A percentile compares a stretch with the other conserved stretches of the same genome.
Evolutionary conservation across 225 moss, liverwort and hornwort species (phyloP).

Genomic region (Anthoceros angustus): DNA sequence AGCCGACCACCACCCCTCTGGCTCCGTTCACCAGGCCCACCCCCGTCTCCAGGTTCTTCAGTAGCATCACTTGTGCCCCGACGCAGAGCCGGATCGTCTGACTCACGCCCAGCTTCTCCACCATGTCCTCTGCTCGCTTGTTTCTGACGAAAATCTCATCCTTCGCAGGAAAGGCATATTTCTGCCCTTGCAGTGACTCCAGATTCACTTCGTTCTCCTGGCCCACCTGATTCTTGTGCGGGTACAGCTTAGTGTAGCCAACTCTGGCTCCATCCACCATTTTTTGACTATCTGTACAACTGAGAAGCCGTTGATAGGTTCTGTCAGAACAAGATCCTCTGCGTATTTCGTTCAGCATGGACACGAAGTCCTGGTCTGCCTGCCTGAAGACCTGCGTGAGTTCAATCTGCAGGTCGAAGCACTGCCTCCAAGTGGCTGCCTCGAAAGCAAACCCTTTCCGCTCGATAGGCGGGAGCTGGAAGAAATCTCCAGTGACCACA

Average conservation of each 20-base stretch:
- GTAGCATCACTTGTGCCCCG: slow-evolving; percentile 88
- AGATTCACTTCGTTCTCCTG: slow-evolving; percentile 66
- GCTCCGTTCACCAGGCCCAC: slow-evolving; percentile 84
- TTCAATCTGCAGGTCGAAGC: slow-evolving; percentile 67
- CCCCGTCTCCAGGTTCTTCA: slow-evolving; percentile 60
- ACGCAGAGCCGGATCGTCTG: slow-evolving; percentile 38
- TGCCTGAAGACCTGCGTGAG: slow-evolving; percentile 71
- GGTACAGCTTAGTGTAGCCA: slow-evolving; percentile 65
- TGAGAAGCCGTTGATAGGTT: slow-evolving; percentile 30
- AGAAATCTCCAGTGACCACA: slow-evolving; percentile 90
- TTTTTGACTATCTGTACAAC: slow-evolving; percentile 32
- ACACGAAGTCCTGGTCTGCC: slow-evolving; percentile 55
- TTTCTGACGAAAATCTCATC: slow-evolving; percentile 33
- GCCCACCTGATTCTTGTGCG: slow-evolving; percentile 61
- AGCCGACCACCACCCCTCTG: slow-evolving; percentile 76
- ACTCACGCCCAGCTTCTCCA: slow-evolving; percentile 52
- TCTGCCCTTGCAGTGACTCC: slow-evolving; percentile 31
- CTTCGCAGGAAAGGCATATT: slow-evolving; percentile 42
- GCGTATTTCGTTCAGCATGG: slow-evolving; percentile 74
- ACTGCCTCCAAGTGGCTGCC: slow-evolving; percentile 66
- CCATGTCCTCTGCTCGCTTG: slow-evolving; percentile 41
- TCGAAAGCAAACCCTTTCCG: slow-evolving; percentile 81
- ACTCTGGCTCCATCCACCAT: slow-evolving; percentile 36
- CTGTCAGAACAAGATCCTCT: slow-evolving; percentile 47
- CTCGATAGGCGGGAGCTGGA: slow-evolving; percentile 82